Percentiles rank a stretch among this genome's conserved stretches.
Evolutionary conservation across 371 early-diverging fungal genomes (phyloP).

Genomic region (Mucor racemosus): DNA sequence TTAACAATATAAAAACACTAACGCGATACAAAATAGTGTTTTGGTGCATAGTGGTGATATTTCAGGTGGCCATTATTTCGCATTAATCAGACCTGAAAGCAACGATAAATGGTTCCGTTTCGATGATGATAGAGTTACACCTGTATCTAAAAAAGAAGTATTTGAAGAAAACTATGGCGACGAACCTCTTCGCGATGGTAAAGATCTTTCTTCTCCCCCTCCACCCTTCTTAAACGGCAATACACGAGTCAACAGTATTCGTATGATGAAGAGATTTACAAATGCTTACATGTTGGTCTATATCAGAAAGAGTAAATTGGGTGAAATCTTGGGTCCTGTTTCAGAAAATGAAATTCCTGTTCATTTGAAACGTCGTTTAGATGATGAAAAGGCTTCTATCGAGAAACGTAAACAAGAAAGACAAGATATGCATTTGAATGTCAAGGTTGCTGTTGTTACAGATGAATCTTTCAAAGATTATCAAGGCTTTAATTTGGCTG

Average conservation of each 20-base stretch:
- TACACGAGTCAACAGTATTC: constrained; percentile 30
- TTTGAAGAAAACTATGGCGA: constrained; percentile 97
- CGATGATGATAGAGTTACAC: constrained; percentile 97
- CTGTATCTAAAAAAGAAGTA: constrained; percentile 86
- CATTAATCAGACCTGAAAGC: constrained; percentile 81
- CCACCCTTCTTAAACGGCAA: constrained; percentile 15
- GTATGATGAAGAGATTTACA: constrained; percentile 76
- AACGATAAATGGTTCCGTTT: constrained; percentile 92
- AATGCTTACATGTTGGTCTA: constrained; percentile 98
- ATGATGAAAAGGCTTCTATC: constrained; percentile 60
- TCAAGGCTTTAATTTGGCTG: constrained; percentile 84
- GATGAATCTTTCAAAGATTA: constrained; percentile 69
- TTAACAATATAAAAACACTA: too few species aligned
- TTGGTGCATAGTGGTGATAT: constrained; percentile 97
- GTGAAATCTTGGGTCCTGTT: constrained; percentile 73
- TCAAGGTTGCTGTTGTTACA: constrained; percentile 68
- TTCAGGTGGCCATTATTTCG: constrained; percentile 98
- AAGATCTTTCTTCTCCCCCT: constrained; percentile 20
- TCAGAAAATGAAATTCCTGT: constrained; percentile 75
- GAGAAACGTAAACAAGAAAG: constrained; percentile 67
- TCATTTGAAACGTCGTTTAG: constrained; percentile 72
- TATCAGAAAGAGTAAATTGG: constrained; percentile 77
- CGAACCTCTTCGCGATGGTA: constrained; percentile 45
- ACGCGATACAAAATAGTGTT: constrained; percentile 69
- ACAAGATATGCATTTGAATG: constrained; percentile 73